Evolutionary conservation across 306 rosid species (phyloP), one percentile per base, ranked within the genome.

Genomic region (Rosa chinensis): DNA sequence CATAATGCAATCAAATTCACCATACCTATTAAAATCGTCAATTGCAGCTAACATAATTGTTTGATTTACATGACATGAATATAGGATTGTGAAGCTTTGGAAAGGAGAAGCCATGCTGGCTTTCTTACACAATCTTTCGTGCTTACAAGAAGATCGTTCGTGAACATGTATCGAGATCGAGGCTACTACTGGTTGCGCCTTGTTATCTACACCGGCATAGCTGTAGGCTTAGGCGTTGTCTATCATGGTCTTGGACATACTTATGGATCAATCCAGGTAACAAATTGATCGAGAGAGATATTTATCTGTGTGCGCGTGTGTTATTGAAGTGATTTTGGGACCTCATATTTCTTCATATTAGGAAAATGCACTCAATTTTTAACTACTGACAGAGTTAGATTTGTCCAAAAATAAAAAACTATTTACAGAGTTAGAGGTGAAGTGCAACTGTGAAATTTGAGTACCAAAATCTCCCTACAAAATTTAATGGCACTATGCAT

Each of bases 121-220:
- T 92, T 90, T 80, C 28, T 63, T 1, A 87, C 75, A 1, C 94
- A 92, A 11, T 84, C 88, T 72, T 10, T 73, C 1, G 76, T 88
- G 70, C 88, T 92, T 11, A 88, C 92, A 2, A 84, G 72, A 74
- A 88, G 94, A 81, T 92, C 94, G 10, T 85, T 81, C 20, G 37
- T 90, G 69, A 88, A 92, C 35, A 90, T 92, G 97, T 53, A 53
- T 48, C 87, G 94, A 0, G 92, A 92, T 76, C 21, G 71, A 25
- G 94, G 97, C 70, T 90, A 92, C 61, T 87, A 90, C 77, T 90
- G 92, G 94, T 32, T 90, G 42, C 92, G 94, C 77, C 76, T 92
- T 16, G 84, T 10, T 25, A 70, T 90, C 66, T 92, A 92, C 58
- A 8, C 86, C 7, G 50, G 14, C 16, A 10, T 53, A 39, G 66